Percentiles rank a stretch among this genome's conserved stretches.
Evolutionary conservation across 2,329 filamentous ascomycete species (phyloP).

Genomic region (Claviceps sp.): DNA sequence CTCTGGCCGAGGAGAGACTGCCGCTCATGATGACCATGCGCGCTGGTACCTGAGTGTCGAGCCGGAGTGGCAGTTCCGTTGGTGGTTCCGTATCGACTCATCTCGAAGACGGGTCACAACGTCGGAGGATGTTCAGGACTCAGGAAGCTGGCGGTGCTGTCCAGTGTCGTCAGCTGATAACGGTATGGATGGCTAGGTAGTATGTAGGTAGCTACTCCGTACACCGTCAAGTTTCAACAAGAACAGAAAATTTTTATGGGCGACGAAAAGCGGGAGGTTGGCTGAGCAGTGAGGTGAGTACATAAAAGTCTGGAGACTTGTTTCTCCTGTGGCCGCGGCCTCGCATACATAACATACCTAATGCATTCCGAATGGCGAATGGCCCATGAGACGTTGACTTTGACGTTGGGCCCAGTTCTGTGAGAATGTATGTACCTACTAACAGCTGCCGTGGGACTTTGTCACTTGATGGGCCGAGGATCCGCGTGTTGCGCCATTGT

Average conservation of each 20-base stretch:
- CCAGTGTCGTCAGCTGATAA: neutral
- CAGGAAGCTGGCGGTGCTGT: too few species aligned
- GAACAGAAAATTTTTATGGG: neutral
- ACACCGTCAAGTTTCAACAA: neutral
- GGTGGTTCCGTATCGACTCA: constrained; percentile 9
- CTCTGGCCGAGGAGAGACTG: constrained; percentile 18
- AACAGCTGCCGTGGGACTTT: too few species aligned
- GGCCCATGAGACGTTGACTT: too few species aligned
- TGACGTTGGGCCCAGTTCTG: too few species aligned
- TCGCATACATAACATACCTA: neutral
- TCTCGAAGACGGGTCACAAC: neutral
- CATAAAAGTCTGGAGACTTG: neutral
- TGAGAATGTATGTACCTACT: too few species aligned
- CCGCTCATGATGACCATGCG: constrained; percentile 7
- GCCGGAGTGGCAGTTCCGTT: neutral
- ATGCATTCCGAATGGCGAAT: too few species aligned
- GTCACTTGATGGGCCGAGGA: too few species aligned
- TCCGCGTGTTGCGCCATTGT: too few species aligned
- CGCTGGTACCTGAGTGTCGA: neutral
- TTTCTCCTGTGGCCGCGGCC: neutral
- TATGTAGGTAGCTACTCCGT: neutral
- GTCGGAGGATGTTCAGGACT: too few species aligned
- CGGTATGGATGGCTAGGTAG: neutral
- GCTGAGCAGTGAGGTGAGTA: neutral
- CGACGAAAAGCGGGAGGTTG: neutral